Evolutionary conservation across 2,329 filamentous ascomycete genomes (phyloP), one percentile per base, ranked within the genome.

Genomic region (Colletotrichum eremochloae): DNA sequence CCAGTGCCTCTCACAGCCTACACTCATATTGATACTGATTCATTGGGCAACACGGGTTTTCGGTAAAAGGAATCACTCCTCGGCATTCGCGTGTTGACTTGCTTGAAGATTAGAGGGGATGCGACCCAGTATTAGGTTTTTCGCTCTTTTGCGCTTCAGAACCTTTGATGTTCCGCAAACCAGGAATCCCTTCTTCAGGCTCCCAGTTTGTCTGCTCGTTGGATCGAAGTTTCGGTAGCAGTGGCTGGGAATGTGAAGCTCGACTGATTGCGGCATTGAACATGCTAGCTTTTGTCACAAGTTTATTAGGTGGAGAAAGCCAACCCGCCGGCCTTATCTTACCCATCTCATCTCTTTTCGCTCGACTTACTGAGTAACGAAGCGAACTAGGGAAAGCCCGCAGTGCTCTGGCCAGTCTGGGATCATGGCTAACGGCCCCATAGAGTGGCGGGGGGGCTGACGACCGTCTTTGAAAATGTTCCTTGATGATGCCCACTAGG

Each of bases 291-390:
- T 63, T 60, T 60, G 68, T 65, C 68, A 72, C 71, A 74, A 72
- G 68, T 74, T 71, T 68, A 74, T 71, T 74, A 74, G 61, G 69
- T 74, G 72, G 72, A 15, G 60, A 70, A 63, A 63, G 65, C 29
- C 69, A 72, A 60, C 55, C n/a, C 58, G 55, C 29, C 5, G 31
- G 50, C 36, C 44, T 53, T 60, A 63, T 33, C 42, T 65, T 18
- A n/a, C 29, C 12, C 63, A 20, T 63, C 69, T 64, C 65, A 69
- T 63, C 65, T 68, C 65, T 40, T 55, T 67, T 60, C 31, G 24
- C 33, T 33, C 15, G 42, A 44, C n/a, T 52, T 36, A 50, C 33
- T 36, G 8, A 5, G 33, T 36, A 18, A 58, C 44, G 12, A 69
- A 58, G 42, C 42, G 40, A 62, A 55, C 61, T 44, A 29, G 67